Percentiles rank a stretch among this genome's conserved stretches.
Conservation (phyloP, 257 asterid species). For the Solanum tarijense region DNA sequence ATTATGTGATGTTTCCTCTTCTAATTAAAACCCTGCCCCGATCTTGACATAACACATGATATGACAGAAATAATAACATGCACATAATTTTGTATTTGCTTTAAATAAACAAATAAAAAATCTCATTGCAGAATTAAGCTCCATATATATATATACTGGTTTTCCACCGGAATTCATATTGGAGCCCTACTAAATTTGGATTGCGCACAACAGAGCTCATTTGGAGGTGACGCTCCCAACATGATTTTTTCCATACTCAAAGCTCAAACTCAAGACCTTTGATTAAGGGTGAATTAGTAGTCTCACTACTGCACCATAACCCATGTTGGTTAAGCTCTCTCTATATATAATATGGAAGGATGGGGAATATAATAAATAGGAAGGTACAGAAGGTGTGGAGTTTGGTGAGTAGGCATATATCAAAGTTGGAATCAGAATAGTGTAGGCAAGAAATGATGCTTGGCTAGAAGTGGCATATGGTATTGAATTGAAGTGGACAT, state of each 20-base stretch:
- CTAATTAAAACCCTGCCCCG: not conserved
- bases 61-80: not conserved
- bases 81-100: not conserved
- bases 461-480: conserved; percentile 16
- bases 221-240: no score
- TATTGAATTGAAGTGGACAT: conserved; percentile 21
- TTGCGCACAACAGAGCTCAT: no score
- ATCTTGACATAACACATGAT: not conserved
- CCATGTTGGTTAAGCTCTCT: not conserved
- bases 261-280: not conserved
- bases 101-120: not conserved
- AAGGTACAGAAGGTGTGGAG: not conserved
- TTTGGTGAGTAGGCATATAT: not conserved
- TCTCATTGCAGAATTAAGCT: not conserved
- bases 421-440: not conserved
- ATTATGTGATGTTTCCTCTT: not conserved
- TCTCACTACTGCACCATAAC: not conserved
- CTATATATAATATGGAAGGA: not conserved
- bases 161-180: no score
- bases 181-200: not conserved
- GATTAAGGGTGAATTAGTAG: no score
- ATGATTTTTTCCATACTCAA: no score
- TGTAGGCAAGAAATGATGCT: conserved; percentile 10
- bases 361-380: not conserved
- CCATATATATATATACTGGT: not conserved